phyloP scores from a whole-genome alignment of 2,329 filamentous ascomycete species.

The Periconia sp. region DNA sequence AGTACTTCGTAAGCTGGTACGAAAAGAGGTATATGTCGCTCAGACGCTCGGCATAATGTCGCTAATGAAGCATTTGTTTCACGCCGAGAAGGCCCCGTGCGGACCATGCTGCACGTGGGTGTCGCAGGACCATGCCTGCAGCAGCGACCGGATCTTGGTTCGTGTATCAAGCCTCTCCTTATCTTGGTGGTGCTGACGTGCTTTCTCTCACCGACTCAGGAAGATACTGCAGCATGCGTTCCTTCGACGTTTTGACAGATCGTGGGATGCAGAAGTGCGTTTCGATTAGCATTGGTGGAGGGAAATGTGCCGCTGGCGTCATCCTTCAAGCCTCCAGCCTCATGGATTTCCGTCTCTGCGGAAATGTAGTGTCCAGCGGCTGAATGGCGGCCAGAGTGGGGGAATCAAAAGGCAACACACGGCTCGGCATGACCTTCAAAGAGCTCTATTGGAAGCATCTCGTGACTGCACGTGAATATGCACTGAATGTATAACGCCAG shows the following conservation, averaged over 20 bases:
- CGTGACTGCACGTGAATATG: too few relatives aligned
- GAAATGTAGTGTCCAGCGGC: too few relatives aligned
- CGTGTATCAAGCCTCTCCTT: background rate
- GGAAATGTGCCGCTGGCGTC: too few relatives aligned
- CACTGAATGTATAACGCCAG: too few relatives aligned
- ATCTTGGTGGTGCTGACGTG: background rate
- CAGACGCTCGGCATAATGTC: background rate
- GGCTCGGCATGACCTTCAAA: too few relatives aligned
- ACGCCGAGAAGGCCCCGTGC: background rate
- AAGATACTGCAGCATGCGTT: background rate
- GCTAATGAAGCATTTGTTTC: background rate
- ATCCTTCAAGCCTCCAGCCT: too few relatives aligned
- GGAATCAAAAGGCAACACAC: too few relatives aligned
- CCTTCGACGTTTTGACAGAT: background rate
- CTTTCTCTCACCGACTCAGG: background rate
- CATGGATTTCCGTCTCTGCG: too few relatives aligned
- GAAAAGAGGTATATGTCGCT: too few relatives aligned
- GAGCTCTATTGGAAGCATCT: too few relatives aligned
- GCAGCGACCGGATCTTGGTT: background rate
- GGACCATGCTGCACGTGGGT: background rate
- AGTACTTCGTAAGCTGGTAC: too few relatives aligned
- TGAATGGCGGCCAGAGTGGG: too few relatives aligned
- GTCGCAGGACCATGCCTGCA: background rate
- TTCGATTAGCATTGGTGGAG: background rate
- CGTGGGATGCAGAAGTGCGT: background rate